These are phyloP conservation scores for Trapa incisa DNA, from an alignment of 345 rosid species.

Conservation along the genomic window DNA sequence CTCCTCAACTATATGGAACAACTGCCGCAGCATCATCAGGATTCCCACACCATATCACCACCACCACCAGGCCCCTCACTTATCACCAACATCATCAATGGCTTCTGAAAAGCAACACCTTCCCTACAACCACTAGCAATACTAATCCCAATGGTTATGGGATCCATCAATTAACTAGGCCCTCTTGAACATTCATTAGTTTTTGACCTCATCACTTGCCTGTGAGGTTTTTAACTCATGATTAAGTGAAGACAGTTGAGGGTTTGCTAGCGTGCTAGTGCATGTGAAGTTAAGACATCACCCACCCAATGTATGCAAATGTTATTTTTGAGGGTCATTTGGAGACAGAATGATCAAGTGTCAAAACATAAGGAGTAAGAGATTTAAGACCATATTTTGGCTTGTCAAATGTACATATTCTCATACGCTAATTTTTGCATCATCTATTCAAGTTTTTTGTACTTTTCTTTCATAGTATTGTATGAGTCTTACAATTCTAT, in stretches of 20 bases:
- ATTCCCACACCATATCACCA: slow-evolving; percentile 38
- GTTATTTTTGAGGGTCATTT: no score
- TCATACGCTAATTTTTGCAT: slow-evolving; percentile 3
- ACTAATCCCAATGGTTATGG: slow-evolving; percentile 9
- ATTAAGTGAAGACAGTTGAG: no score
- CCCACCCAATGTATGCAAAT: no score
- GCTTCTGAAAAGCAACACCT: slow-evolving; percentile 36
- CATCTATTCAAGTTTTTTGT: slow-evolving; percentile 1
- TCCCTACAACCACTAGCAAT: slow-evolving; percentile 2
- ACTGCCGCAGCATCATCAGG: slow-evolving; percentile 99
- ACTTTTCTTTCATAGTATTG: not conserved
- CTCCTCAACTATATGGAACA: slow-evolving; percentile 45
- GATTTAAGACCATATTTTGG: not conserved
- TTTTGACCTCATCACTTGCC: no score
- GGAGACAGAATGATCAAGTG: slow-evolving; percentile 10
- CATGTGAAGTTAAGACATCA: no score
- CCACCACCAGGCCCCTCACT: not conserved
- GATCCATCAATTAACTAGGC: slow-evolving; percentile 37
- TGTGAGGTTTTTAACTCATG: no score
- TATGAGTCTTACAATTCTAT: not conserved
- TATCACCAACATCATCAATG: slow-evolving; percentile 15
- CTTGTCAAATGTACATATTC: no score
- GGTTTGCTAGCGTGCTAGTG: no score
- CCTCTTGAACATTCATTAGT: slow-evolving; percentile 1
- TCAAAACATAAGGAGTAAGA: slow-evolving; percentile 19